Base-by-base conservation (phyloP, 2,329 filamentous ascomycete genomes). In the Claviceps sp. region DNA sequence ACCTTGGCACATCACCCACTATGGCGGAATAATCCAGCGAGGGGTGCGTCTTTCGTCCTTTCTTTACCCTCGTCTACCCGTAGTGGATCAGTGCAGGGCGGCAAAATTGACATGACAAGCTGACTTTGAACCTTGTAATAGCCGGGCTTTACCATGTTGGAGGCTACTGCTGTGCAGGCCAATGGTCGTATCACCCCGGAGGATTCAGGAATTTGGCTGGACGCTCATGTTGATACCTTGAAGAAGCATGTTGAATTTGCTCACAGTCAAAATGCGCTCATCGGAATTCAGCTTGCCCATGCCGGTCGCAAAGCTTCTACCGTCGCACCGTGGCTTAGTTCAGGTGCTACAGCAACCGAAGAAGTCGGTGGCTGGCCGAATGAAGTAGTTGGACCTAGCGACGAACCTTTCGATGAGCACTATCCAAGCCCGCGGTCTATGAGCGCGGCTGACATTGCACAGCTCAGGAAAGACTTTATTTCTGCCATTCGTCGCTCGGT, bases 101-200 rank as follows among this genome's bases (percentile, higher is more conserved):
- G 18, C 7, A 9, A 18, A 42, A 9, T 11, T 24, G 20, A 16
- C 18, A 24, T 13, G 14, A 14, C n/a, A 20, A 37, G 14, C 45
- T 37, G n/a, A 48, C 34, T 38, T 37, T 38, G 14, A 24, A 11
- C 6, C 16, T 24, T 20, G 11, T 16, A 49, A 20, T 9, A 49
- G 47, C 83, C 86, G 0, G 85, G 80, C 2, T 72, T 95, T 16
- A 72, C 84, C 45, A 78, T 89, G 54, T 73, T 90, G 52, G 90
- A 95, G 70, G 88, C 89, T 24, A 90, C 86, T 1, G 74, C 82
- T 30, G 85, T 95, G 0, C 73, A 79, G 9, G 69, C 86, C 6
- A 81, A 89, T 59, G 89, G 89, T 30, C 79, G 90, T 50, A 95
- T 95, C 70, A 85, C 86, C 0, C 88, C 88, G 1, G 75, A 90